Conservation (phyloP, 2,329 filamentous ascomycete genomes). For the Trichoderma sp. region DNA sequence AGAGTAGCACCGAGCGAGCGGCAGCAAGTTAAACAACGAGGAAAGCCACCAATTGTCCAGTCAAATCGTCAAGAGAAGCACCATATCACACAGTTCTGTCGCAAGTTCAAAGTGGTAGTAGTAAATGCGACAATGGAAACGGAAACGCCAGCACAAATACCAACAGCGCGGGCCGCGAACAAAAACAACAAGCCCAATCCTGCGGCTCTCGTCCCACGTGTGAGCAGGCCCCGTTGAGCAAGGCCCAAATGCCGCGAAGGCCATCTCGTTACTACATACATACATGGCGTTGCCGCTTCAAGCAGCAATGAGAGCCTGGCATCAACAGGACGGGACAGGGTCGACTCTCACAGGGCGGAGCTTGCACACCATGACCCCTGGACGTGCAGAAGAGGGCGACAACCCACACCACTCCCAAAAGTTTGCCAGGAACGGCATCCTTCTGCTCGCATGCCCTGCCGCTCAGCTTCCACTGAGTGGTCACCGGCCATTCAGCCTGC, state of each 20-base stretch:
- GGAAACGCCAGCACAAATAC: constrained; percentile 12
- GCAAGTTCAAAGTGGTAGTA: not conserved
- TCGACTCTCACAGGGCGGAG: not conserved
- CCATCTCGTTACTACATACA: not conserved
- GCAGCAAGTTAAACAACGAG: not conserved
- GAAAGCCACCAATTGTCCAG: not conserved
- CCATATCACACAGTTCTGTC: not conserved
- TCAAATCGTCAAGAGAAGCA: constrained; percentile 7
- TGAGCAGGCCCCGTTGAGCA: not conserved
- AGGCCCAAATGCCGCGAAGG: not conserved
- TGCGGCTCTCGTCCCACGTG: constrained; percentile 1
- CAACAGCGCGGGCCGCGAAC: constrained; percentile 5
- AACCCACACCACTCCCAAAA: constrained; percentile 13
- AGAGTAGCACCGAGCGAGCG: not conserved
- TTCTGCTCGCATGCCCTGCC: constrained; percentile 20
- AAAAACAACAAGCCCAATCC: not conserved
- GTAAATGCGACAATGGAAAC: constrained; percentile 8
- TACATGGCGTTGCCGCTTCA: not conserved
- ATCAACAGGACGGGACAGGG: not conserved
- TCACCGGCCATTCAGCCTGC: not conserved
- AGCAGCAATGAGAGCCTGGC: not conserved
- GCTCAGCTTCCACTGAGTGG: not conserved
- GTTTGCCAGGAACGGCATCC: constrained; percentile 16
- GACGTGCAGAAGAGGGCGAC: not conserved
- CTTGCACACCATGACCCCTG: not conserved